These are phyloP conservation scores for Corchorus olitorius DNA, from an alignment of 345 rosid species.

Conservation along the genomic window DNA sequence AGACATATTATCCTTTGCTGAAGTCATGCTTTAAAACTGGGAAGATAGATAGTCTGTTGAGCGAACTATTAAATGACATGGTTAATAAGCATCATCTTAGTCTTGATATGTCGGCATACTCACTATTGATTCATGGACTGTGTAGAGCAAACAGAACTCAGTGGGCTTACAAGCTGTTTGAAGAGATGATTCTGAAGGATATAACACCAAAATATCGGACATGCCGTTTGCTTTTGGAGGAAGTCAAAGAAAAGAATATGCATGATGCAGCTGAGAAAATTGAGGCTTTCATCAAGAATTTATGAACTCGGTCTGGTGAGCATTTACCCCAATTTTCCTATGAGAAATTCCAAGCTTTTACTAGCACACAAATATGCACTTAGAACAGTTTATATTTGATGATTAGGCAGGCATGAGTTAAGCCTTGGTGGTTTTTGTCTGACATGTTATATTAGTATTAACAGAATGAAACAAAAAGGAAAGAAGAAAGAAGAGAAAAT, in stretches of 20 bases:
- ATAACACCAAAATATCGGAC: conserved; percentile 63
- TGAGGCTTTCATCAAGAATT: conserved; percentile 57
- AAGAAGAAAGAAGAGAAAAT: not conserved
- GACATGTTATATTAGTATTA: not conserved
- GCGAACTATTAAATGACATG: conserved; percentile 63
- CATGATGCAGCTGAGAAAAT: conserved; percentile 55
- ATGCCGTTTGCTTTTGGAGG: conserved; percentile 65
- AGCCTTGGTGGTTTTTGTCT: not conserved
- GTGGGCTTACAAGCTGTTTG: conserved; percentile 72
- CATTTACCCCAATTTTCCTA: not conserved
- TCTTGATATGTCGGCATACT: conserved; percentile 66
- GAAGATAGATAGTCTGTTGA: conserved; percentile 49
- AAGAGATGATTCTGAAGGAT: conserved; percentile 72
- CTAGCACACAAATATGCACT: not conserved
- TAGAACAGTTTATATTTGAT: not conserved
- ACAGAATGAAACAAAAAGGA: not conserved
- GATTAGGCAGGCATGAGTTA: not conserved
- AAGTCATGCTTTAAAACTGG: conserved; percentile 70
- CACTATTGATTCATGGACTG: conserved; percentile 77
- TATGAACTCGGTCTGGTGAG: conserved; percentile 29
- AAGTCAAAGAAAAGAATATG: conserved; percentile 57
- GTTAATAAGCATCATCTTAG: conserved; percentile 78
- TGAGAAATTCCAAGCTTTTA: not conserved
- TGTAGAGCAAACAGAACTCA: conserved; percentile 62
- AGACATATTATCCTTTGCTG: conserved; percentile 70